A percentile compares a stretch with the other conserved stretches of the same genome.
Evolutionary conservation across 176 grass and related monocot species (phyloP).

Genomic region (Saccharum officinarum): DNA sequence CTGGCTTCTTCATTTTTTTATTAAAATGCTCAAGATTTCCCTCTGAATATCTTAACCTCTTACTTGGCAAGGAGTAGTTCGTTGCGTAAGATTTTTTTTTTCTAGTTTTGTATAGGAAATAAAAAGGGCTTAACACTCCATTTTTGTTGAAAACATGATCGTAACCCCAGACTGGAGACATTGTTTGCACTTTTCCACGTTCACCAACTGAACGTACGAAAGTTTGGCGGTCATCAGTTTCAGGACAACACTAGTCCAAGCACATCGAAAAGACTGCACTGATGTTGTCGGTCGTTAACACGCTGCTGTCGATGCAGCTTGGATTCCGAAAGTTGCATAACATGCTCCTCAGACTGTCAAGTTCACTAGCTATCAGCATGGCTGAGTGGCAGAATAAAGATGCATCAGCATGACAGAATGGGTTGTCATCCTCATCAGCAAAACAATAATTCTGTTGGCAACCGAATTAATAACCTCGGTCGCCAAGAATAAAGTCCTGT

Average conservation of each 20-base stretch:
- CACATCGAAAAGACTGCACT: not conserved
- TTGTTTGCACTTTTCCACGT: not conserved
- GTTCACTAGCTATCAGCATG: not conserved
- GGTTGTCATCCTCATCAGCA: not conserved
- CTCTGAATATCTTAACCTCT: no score
- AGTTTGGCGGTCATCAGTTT: not conserved
- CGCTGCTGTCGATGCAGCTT: not conserved
- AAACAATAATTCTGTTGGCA: not conserved
- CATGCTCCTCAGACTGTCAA: not conserved
- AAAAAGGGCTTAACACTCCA: not conserved
- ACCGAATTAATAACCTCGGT: not conserved
- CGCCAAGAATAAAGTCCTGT: not conserved
- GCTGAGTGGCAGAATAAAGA: not conserved
- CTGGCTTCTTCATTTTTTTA: no score
- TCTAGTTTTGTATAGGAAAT: not conserved
- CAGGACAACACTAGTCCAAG: not conserved
- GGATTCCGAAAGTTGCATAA: not conserved
- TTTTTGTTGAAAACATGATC: no score
- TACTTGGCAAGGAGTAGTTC: no score
- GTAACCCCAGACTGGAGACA: no score
- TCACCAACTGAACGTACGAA: not conserved
- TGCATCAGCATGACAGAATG: not conserved
- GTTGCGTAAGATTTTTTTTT: not conserved
- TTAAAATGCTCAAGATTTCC: no score
- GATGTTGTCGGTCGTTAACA: not conserved